Percentiles rank a stretch among this genome's conserved stretches.
These are phyloP conservation scores for Candida verbasci DNA, from an alignment of 805 yeast species.

Conservation along the genomic window DNA sequence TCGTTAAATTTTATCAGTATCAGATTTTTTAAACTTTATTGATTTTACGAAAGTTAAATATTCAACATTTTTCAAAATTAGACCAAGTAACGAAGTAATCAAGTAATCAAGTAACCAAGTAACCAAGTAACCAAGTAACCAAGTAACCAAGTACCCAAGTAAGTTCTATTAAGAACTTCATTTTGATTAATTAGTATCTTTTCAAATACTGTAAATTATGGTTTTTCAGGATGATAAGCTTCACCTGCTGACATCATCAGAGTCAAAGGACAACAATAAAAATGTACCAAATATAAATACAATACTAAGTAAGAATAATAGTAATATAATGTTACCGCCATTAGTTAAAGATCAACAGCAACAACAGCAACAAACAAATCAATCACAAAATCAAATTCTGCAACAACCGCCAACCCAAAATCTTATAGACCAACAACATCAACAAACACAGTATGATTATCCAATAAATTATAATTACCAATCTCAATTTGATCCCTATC, in stretches of 20 bases:
- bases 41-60: too few species aligned
- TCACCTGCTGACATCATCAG: not conserved
- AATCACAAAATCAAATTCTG: too few species aligned
- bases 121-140: too few species aligned
- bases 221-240: not conserved
- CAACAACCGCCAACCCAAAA: not conserved
- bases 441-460: conserved; percentile 1
- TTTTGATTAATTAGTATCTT: too few species aligned
- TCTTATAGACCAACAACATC: conserved; percentile 4
- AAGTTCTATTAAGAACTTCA: too few species aligned
- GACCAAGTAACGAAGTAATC: too few species aligned
- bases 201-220: not conserved
- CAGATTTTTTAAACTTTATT: too few species aligned
- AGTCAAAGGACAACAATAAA: conserved; percentile 8
- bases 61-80: too few species aligned
- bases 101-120: too few species aligned
- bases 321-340: conserved; percentile 1
- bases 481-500: not conserved
- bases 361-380: conserved; percentile 1
- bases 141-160: too few species aligned
- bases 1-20: too few species aligned
- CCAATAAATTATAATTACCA: conserved; percentile 1
- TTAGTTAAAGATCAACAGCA: conserved; percentile 4
- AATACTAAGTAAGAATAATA: conserved; percentile 1
- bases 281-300: conserved; percentile 10